Evolutionary conservation across 2,329 filamentous ascomycete genomes (phyloP), one percentile per base, ranked within the genome.

Genomic region (Hortaea sp.): DNA sequence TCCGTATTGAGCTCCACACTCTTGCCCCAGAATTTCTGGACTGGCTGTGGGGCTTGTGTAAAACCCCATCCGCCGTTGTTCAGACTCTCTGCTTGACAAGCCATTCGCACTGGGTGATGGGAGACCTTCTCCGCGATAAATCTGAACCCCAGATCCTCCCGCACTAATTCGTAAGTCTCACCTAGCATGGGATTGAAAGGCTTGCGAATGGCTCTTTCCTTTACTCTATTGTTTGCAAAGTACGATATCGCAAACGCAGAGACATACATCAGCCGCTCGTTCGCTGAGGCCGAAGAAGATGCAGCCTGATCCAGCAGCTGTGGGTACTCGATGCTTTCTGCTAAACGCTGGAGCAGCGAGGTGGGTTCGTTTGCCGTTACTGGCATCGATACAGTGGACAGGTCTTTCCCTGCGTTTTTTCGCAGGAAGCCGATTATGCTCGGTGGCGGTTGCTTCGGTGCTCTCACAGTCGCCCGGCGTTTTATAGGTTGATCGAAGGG

Each of bases 21-120:
- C 71, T 97, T 97, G 46, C 92, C 92, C 92, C 92, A 97, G 70
- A 98, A 98, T 63, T 97, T 97, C 63, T 98, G 90, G 20, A 84
- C 84, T 0, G 92, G 92, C 47, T 85, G 82, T 0, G 92, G 87
- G 4, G 84, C 86, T 63, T 97, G 92, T 1, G 86, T 76, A 51
- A 95, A 82, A 2, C 84, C 88, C 92, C 92, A 98, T 35, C 80
- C 76, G 35, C 85, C 81, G 10, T 64, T 62, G 31, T 41, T 52
- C 9, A 65, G 51, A 41, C 60, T 62, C 64, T 98, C 92, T 4
- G 90, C 92, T 65, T 97, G 89, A 70, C 89, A 90, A 5, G 92
- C 92, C 59, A 97, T 79, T 52, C 89, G 82, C 10, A 98, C 87
- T 0, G 92, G 92, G 4, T 92, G 83, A 64, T 98, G 92, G 11